A percentile compares a stretch with the other conserved stretches of the same genome.
phyloP scores from a whole-genome alignment of 2,329 filamentous ascomycete species.

The Colletotrichum neosansevieriae region DNA sequence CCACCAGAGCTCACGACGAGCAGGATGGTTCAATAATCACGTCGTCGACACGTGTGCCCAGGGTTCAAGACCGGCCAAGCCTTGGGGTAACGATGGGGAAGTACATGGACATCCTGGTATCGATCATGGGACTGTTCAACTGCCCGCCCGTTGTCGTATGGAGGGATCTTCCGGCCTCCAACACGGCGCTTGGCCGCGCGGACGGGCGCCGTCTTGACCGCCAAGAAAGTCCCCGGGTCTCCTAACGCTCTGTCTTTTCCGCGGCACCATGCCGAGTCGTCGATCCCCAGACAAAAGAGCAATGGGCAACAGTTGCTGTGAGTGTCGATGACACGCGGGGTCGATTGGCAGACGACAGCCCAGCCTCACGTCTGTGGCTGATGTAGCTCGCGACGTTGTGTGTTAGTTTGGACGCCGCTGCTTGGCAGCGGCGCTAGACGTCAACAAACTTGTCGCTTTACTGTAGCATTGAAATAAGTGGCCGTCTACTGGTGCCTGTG shows the following conservation, averaged over 20 bases:
- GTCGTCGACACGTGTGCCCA: constrained; percentile 9
- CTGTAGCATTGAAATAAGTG: constrained; percentile 20
- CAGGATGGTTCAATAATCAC: constrained; percentile 17
- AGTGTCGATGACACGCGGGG: constrained; percentile 3
- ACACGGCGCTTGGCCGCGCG: constrained; percentile 18
- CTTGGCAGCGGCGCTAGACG: constrained; percentile 17
- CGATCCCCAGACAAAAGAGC: constrained; percentile 22
- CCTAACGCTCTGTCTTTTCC: constrained; percentile 10
- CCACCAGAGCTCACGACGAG: constrained; percentile 6
- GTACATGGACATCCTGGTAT: constrained; percentile 21
- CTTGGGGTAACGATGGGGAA: constrained; percentile 13
- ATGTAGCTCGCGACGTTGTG: constrained; percentile 14
- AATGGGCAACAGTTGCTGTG: constrained; percentile 29
- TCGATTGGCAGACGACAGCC: constrained; percentile 27
- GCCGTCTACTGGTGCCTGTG: constrained; percentile 16
- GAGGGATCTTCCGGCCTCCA: constrained; percentile 9
- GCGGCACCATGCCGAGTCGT: constrained; percentile 25
- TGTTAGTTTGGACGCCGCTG: constrained; percentile 8
- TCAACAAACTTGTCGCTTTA: not conserved
- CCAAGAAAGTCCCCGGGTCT: constrained; percentile 27
- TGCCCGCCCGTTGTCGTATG: constrained; percentile 17
- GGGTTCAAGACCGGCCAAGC: constrained; percentile 20
- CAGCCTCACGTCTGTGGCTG: constrained; percentile 11
- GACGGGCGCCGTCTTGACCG: constrained; percentile 1
- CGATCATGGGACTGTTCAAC: constrained; percentile 6